Percentiles rank a stretch among this genome's conserved stretches.
Conservation (phyloP, 2,329 filamentous ascomycete species). For the Pyrenochaeta sp. region DNA sequence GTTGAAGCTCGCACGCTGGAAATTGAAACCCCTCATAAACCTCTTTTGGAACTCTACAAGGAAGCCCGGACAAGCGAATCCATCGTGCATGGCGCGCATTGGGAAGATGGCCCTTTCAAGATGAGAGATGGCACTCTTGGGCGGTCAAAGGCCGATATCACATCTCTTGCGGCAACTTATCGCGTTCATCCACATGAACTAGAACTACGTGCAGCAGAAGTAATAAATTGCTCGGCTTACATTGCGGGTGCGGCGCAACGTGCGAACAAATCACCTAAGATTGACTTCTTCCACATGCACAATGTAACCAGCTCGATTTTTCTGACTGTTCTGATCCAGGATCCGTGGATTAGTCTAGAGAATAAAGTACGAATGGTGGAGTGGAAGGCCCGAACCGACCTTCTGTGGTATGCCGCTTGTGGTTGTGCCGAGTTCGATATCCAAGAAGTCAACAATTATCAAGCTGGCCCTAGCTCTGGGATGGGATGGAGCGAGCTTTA, state of each 20-base stretch:
- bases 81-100: slow-evolving; percentile 5
- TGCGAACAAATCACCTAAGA: slow-evolving; percentile 11
- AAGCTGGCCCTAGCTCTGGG: neutral
- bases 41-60: slow-evolving; percentile 7
- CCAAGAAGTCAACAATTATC: neutral
- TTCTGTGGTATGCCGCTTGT: slow-evolving; percentile 29
- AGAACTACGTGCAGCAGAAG: slow-evolving; percentile 5
- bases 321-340: slow-evolving; percentile 35
- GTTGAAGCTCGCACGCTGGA: neutral
- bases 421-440: neutral
- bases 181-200: neutral
- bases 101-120: neutral
- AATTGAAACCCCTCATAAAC: neutral
- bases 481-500: neutral
- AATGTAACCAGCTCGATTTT: slow-evolving; percentile 46
- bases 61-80: slow-evolving; percentile 9
- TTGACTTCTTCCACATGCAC: slow-evolving; percentile 46
- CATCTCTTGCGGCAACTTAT: neutral
- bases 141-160: neutral
- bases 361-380: slow-evolving; percentile 34
- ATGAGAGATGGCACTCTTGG: neutral
- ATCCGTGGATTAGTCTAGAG: slow-evolving; percentile 44
- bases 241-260: slow-evolving; percentile 9
- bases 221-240: slow-evolving; percentile 16
- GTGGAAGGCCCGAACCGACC: slow-evolving; percentile 32